phyloP scores from a whole-genome alignment of 2,329 filamentous ascomycete species.

The Calonectria pauciramosa region DNA sequence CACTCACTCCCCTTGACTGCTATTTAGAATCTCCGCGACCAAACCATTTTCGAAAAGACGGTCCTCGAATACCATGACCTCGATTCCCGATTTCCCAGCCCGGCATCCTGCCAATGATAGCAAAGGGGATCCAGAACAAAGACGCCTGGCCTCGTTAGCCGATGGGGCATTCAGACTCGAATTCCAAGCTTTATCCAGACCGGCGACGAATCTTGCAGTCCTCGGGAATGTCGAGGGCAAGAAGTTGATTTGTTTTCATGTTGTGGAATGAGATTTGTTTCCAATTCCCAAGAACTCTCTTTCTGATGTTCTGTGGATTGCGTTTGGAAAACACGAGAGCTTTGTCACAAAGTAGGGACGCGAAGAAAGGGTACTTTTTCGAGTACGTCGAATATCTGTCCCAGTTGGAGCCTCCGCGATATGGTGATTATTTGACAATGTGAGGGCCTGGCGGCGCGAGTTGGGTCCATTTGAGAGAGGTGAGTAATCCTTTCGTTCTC shows the following conservation, averaged over 20 bases:
- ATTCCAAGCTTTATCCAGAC: background rate
- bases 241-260: background rate
- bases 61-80: background rate
- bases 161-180: background rate
- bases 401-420: background rate
- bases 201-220: background rate
- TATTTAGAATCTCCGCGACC: background rate
- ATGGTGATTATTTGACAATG: background rate
- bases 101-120: background rate
- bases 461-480: too few species aligned
- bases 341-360: background rate
- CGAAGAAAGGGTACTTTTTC: background rate
- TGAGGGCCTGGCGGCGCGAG: background rate
- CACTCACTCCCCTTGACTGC: background rate
- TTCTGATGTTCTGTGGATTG: background rate
- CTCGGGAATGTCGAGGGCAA: background rate
- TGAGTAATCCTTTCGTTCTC: background rate
- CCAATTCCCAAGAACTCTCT: background rate
- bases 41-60: background rate
- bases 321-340: background rate
- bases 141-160: background rate
- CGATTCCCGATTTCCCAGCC: background rate
- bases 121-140: background rate
- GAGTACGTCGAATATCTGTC: background rate
- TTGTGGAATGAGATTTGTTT: background rate